These are phyloP conservation scores for Phytophthora ohioensis DNA, from an alignment of 352 stramenopile genomes.

Conservation along the genomic window DNA sequence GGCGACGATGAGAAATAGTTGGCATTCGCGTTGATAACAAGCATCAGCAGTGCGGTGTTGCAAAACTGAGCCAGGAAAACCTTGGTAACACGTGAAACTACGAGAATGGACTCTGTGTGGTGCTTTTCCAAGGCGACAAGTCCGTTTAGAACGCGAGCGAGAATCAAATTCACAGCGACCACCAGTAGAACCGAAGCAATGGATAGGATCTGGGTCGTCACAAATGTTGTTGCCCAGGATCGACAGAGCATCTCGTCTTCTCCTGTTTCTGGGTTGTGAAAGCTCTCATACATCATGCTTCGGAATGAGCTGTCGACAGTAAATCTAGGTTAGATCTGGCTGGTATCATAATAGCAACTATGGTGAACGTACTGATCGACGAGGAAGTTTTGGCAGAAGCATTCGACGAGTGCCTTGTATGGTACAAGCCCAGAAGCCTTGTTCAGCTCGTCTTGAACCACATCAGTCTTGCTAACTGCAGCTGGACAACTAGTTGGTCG, in stretches of 20 bases:
- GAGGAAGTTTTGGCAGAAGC: constrained; percentile 77
- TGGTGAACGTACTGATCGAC: constrained; percentile 43
- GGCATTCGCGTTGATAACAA: constrained; percentile 85
- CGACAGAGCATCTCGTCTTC: constrained; percentile 56
- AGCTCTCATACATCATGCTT: constrained; percentile 68
- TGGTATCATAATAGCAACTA: background rate
- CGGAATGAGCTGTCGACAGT: constrained; percentile 52
- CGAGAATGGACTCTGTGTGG: constrained; percentile 76
- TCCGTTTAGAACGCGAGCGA: constrained; percentile 71
- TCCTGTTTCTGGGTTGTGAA: constrained; percentile 51
- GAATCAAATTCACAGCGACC: constrained; percentile 72
- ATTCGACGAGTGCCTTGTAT: constrained; percentile 84
- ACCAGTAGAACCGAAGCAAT: constrained; percentile 75
- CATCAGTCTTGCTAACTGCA: constrained; percentile 63
- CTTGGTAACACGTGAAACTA: constrained; percentile 80
- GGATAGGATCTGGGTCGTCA: constrained; percentile 73
- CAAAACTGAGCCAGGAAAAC: constrained; percentile 85
- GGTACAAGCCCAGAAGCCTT: constrained; percentile 58
- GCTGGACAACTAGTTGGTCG: constrained; percentile 68
- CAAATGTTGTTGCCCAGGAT: constrained; percentile 73
- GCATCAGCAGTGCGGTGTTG: constrained; percentile 81
- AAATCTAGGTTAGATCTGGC: background rate
- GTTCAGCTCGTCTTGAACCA: constrained; percentile 74
- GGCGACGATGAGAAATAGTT: constrained; percentile 57
- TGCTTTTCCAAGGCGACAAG: constrained; percentile 83